Percentiles rank a stretch among this genome's conserved stretches.
Conservation (phyloP, 139 green algal species). For the Volvox africanus region DNA sequence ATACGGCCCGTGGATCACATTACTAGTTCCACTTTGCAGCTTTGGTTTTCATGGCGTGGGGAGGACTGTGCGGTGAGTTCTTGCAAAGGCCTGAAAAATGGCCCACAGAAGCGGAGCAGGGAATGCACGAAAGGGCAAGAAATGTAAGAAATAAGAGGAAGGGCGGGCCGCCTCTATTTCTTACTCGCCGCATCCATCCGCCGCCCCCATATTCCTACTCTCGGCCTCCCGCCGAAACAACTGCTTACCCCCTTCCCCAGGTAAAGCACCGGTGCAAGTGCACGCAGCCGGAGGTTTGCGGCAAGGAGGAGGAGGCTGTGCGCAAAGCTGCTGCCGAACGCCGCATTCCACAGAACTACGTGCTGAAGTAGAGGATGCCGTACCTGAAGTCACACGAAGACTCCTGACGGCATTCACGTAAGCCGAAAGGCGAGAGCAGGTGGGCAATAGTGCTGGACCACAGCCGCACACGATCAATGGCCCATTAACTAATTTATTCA, state of each 20-base stretch:
- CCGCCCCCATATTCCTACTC: background rate
- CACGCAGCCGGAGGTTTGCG: constrained; percentile 47
- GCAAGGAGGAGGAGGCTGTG: constrained; percentile 50
- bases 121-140: background rate
- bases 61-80: background rate
- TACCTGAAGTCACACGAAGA: no score
- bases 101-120: background rate
- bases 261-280: constrained; percentile 70
- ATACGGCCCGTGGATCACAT: background rate
- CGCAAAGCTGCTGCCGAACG: constrained; percentile 29
- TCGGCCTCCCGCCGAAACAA: background rate
- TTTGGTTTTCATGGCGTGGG: background rate
- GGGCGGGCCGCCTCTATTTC: background rate
- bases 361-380: background rate
- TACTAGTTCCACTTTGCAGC: no score
- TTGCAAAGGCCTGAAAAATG: background rate
- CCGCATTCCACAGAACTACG: constrained; percentile 49
- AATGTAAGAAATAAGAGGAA: background rate
- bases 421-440: no score
- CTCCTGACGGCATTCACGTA: no score
- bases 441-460: no score
- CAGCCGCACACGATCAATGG: no score
- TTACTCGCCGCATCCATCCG: background rate
- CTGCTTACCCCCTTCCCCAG: constrained; percentile 1
- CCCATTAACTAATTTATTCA: no score